These are phyloP conservation scores for Lyophyllum decastes DNA, from an alignment of 768 basidiomycete species.

Conservation along the genomic window DNA sequence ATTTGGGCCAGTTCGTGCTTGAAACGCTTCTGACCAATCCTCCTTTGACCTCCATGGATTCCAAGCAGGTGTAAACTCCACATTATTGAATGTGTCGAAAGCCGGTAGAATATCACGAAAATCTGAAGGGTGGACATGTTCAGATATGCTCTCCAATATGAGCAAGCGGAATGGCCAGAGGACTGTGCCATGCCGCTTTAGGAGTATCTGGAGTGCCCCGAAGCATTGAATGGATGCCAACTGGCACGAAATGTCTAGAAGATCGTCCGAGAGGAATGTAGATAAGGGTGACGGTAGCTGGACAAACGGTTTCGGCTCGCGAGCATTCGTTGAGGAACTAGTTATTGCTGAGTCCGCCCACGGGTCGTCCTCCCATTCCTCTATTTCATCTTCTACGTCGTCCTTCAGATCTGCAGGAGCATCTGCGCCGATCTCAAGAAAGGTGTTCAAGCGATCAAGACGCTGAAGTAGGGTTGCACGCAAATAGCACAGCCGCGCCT, in stretches of 20 bases:
- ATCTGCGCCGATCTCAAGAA: constrained; percentile 55
- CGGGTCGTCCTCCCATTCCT: constrained; percentile 80
- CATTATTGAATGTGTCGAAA: constrained; percentile 48
- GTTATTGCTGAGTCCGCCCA: constrained; percentile 55
- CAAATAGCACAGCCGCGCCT: constrained; percentile 65
- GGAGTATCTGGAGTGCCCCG: constrained; percentile 56
- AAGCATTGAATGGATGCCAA: constrained; percentile 68
- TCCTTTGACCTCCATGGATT: constrained; percentile 49
- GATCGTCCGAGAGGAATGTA: constrained; percentile 60
- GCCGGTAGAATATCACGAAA: constrained; percentile 66
- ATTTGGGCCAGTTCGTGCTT: constrained; percentile 43
- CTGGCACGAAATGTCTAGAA: constrained; percentile 59
- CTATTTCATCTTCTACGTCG: constrained; percentile 51
- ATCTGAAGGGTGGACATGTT: constrained; percentile 63
- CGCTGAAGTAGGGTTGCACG: constrained; percentile 70
- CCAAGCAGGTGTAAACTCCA: constrained; percentile 36
- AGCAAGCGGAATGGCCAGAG: constrained; percentile 72
- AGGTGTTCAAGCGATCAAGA: constrained; percentile 74
- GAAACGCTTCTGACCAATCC: constrained; percentile 61
- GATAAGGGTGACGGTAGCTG: constrained; percentile 55
- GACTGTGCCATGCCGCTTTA: constrained; percentile 51
- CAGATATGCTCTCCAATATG: constrained; percentile 76
- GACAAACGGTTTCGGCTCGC: constrained; percentile 25
- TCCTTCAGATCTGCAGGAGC: constrained; percentile 31
- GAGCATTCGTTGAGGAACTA: constrained; percentile 29